These are phyloP conservation scores for Phytophthora macrochlamydospora DNA, from an alignment of 352 stramenopile genomes.

Conservation along the genomic window DNA sequence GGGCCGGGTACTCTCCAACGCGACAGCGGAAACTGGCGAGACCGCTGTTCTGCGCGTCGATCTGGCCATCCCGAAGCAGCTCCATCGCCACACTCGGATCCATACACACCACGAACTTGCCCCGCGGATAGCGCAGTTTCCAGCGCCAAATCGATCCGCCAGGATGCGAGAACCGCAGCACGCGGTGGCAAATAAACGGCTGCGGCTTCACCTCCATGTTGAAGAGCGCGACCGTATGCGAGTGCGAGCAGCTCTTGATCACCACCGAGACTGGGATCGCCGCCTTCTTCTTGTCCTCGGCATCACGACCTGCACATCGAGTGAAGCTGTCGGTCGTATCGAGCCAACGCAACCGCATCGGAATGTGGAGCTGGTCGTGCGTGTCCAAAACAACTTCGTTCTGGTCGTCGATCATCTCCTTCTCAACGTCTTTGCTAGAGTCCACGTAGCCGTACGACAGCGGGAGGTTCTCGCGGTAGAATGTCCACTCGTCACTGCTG, in stretches of 20 bases:
- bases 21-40: conserved; percentile 84
- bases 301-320: background rate
- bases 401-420: conserved; percentile 93
- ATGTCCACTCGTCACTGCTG: conserved; percentile 80
- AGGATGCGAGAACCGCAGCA: conserved; percentile 71
- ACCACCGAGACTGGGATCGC: conserved; percentile 67
- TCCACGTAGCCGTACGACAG: conserved; percentile 45
- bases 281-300: background rate
- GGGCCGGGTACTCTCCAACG: conserved; percentile 79
- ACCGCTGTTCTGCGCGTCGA: conserved; percentile 17
- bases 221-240: conserved; percentile 90
- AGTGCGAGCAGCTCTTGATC: conserved; percentile 87
- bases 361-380: conserved; percentile 85
- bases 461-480: conserved; percentile 73
- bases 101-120: conserved; percentile 73
- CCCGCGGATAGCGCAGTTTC: conserved; percentile 44
- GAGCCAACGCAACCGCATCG: conserved; percentile 89
- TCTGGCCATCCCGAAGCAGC: conserved; percentile 19
- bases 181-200: conserved; percentile 87
- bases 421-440: conserved; percentile 64
- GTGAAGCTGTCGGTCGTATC: conserved; percentile 21
- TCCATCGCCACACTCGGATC: conserved; percentile 74
- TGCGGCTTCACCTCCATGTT: conserved; percentile 81
- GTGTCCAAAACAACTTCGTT: conserved; percentile 88
- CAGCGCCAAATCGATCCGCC: conserved; percentile 65